Percentiles rank a stretch among this genome's conserved stretches.
phyloP scores from a whole-genome alignment of 129 eudicot genomes.

The Pseudognaphalium luteoalbum region DNA sequence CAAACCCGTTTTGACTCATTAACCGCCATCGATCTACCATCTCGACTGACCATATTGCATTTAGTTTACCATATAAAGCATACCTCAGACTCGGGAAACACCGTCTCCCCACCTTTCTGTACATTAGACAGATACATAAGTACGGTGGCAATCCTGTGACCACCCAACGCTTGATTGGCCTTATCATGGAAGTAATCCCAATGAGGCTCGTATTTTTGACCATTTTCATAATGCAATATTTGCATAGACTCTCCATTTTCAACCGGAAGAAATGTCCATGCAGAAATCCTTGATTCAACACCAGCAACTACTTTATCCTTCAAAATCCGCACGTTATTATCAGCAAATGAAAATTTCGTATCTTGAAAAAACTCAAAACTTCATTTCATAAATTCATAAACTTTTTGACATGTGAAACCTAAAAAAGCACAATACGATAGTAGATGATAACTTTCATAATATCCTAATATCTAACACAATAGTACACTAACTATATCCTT shows the following conservation, averaged over 20 bases:
- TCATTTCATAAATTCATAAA: background rate
- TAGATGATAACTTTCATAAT: background rate
- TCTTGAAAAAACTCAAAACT: slow-evolving; percentile 4
- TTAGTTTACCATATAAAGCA: background rate
- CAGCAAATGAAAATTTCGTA: slow-evolving; percentile 12
- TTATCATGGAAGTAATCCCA: slow-evolving; percentile 63
- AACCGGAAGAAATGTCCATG: slow-evolving; percentile 73
- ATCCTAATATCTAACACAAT: background rate
- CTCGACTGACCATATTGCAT: background rate
- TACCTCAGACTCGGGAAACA: slow-evolving; percentile 76
- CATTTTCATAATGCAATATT: slow-evolving; percentile 62
- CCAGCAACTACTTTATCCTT: slow-evolving; percentile 66
- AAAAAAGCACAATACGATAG: background rate
- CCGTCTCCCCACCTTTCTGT: slow-evolving; percentile 77
- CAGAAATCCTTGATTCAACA: slow-evolving; percentile 69
- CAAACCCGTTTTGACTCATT: slow-evolving; percentile 2
- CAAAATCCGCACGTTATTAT: slow-evolving; percentile 9
- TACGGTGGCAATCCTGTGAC: slow-evolving; percentile 89
- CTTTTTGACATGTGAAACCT: background rate
- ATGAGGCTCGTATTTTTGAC: slow-evolving; percentile 28
- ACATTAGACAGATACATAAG: slow-evolving; percentile 90
- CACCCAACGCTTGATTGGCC: slow-evolving; percentile 69
- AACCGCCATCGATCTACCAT: background rate
- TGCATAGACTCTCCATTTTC: slow-evolving; percentile 86
- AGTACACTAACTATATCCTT: background rate